These are phyloP conservation scores for Trypethelium eluteriae DNA, from an alignment of 495 filamentous ascomycete species.

Conservation along the genomic window DNA sequence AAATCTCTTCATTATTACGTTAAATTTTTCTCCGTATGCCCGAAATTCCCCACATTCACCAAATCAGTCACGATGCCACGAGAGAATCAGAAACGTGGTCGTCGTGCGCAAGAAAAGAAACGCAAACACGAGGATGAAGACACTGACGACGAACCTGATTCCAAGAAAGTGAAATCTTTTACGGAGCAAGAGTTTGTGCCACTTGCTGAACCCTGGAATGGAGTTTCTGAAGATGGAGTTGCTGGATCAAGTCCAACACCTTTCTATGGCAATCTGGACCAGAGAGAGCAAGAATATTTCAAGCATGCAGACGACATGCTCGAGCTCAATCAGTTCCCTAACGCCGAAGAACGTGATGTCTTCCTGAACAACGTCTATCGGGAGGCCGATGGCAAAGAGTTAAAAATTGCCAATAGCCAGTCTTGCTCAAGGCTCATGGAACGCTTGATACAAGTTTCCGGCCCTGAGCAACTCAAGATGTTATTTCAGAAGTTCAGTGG, in stretches of 20 bases:
- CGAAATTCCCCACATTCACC: conserved; percentile 2
- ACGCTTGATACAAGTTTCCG: conserved; percentile 74
- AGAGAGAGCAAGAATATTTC: conserved; percentile 92
- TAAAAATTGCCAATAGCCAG: conserved; percentile 92
- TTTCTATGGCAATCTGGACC: conserved; percentile 85
- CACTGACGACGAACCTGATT: conserved; percentile 23
- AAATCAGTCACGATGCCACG: conserved; percentile 41
- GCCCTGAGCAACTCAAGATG: conserved; percentile 69
- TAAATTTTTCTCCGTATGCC: not conserved
- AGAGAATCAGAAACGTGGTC: conserved; percentile 61
- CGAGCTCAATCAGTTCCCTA: conserved; percentile 75
- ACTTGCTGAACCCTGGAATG: conserved; percentile 12
- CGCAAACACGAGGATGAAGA: conserved; percentile 43
- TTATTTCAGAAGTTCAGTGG: conserved; percentile 76
- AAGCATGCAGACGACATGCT: conserved; percentile 78
- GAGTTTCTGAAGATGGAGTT: conserved; percentile 21
- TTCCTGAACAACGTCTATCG: conserved; percentile 80
- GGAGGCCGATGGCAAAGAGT: conserved; percentile 82
- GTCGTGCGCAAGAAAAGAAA: conserved; percentile 52
- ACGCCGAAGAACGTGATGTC: conserved; percentile 64
- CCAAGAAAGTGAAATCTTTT: not conserved
- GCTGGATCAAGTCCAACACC: conserved; percentile 39
- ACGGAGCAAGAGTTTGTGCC: conserved; percentile 3
- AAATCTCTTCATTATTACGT: not conserved
- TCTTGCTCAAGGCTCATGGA: conserved; percentile 92